Evolutionary conservation across 1,284 basidiomycete genomes (phyloP), one percentile per base, ranked within the genome.

Genomic region (Melampsora americana): DNA sequence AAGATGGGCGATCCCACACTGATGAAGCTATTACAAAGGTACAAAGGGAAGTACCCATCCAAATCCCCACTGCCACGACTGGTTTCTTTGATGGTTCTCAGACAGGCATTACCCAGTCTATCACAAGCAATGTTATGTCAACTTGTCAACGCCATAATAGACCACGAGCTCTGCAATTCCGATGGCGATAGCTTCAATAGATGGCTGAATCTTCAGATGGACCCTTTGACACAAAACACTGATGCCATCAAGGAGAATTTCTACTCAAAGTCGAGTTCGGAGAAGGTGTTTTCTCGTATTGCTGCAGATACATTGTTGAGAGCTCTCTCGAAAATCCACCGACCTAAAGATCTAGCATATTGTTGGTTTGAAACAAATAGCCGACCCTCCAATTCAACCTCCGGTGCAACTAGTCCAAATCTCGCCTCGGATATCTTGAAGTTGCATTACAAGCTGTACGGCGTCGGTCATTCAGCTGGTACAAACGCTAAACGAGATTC

Each of bases 311-410:
- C 59, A 61, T 56, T 75, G 7, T 6, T 53, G 1, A 68, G 26
- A 60, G 73, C 66, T 50, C 62, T 67, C 44, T 26, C 50, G 14
- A n/a, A 39, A 53, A 28, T 60, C 46, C 56, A 62, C 44, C 66
- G 61, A 60, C 42, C 66, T 18, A n/a, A 67, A 48, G 64, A 62
- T 28, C 44, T 28, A 20, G 65, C 50, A 62, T 68, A 68, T 48
- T 75, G 66, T 67, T 75, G 73, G 73, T 68, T 75, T 32, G 66
- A 75, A 66, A 23, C 73, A 28, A 56, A 35, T n/a, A 6, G 7
- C 7, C n/a, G 28, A 74, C 42, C 64, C 65, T 59, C 7, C 64
- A 74, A 60, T 42, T 35, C 60, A 12, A 7, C 60, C 60, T 62
- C 60, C 1, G 46, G 18, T 59, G 26, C 11, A 9, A 59, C 20